These are phyloP conservation scores for Neurospora terricola DNA, from an alignment of 495 filamentous ascomycete species.

Conservation along the genomic window DNA sequence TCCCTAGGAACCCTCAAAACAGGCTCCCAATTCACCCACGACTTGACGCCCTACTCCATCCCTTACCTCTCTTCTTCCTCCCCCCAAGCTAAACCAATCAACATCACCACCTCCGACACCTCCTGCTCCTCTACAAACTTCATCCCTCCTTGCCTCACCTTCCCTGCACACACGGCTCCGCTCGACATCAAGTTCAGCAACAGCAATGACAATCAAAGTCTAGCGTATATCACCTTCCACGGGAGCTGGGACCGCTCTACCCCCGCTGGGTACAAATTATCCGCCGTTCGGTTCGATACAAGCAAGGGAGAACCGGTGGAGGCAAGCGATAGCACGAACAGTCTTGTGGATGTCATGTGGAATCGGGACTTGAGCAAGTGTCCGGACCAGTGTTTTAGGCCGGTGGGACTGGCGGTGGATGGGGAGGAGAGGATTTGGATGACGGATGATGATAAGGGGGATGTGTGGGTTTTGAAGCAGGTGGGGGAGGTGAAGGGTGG, in stretches of 20 bases:
- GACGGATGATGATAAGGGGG: slow-evolving; percentile 47
- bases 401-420: slow-evolving; percentile 46
- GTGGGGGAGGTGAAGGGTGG: neutral
- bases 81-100: slow-evolving; percentile 1
- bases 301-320: slow-evolving; percentile 33
- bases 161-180: slow-evolving; percentile 51
- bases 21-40: slow-evolving; percentile 31
- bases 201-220: slow-evolving; percentile 2
- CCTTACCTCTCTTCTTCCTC: neutral
- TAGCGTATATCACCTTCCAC: slow-evolving; percentile 34
- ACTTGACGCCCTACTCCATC: neutral
- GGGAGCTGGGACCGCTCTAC: slow-evolving; percentile 42
- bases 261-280: slow-evolving; percentile 48
- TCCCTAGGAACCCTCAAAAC: slow-evolving; percentile 12
- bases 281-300: slow-evolving; percentile 30
- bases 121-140: slow-evolving; percentile 28
- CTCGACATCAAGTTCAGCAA: slow-evolving; percentile 48
- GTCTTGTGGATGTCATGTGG: slow-evolving; percentile 39
- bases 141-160: slow-evolving; percentile 40
- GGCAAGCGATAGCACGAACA: slow-evolving; percentile 26
- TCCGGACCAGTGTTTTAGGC: slow-evolving; percentile 42
- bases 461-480: slow-evolving; percentile 42
- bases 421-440: slow-evolving; percentile 39
- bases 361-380: slow-evolving; percentile 37
- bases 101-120: slow-evolving; percentile 30